Base-by-base conservation (phyloP, 495 filamentous ascomycete species). In the Aspergillus biplanus region DNA sequence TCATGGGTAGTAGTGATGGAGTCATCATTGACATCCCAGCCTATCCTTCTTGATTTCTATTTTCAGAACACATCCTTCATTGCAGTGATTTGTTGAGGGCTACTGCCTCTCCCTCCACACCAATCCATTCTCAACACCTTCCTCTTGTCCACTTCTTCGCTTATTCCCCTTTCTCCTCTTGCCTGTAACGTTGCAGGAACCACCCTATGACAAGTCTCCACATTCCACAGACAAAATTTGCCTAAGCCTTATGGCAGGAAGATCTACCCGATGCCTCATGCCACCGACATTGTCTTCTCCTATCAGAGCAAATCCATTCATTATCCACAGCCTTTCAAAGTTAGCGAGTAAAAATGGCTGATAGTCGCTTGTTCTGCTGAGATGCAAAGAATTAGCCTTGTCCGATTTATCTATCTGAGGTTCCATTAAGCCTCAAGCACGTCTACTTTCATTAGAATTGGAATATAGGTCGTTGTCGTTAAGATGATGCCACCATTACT, bases 401-500 rank as follows among this genome's bases (percentile, higher is more conserved):
- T 27, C 21, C 21, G 21, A 27, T 27, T 27, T 27, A 27, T 27
- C 21, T 2, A 27, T 27, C 21, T 27, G 21, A 27, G 21, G 21
- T 27, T 27, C 21, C 21, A 27, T 27, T n/a, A n/a, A n/a, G n/a
- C n/a, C n/a, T n/a, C 21, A 27, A 27, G 21, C 21, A 27, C 21
- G 21, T 27, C 21, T 27, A 27, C 21, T 27, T 27, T 27, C 21
- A 27, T 27, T 27, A 27, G 21, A 27, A 27, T 27, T 27, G 21
- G 21, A 2, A 27, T 27, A 27, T 27, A 27, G 21, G 21, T 27
- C 21, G 21, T 59, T 37, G 27, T 55, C 12, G 4, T 33, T 15
- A 33, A 52, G 55, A 56, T 57, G 31, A 60, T 65, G 62, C 67
- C 62, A 62, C 64, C 53, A 68, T 50, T 54, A 61, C 57, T 47